Evolutionary conservation across 305 asterid species (phyloP), one percentile per base, ranked within the genome.

Genomic region (Fraxinus platypoda): DNA sequence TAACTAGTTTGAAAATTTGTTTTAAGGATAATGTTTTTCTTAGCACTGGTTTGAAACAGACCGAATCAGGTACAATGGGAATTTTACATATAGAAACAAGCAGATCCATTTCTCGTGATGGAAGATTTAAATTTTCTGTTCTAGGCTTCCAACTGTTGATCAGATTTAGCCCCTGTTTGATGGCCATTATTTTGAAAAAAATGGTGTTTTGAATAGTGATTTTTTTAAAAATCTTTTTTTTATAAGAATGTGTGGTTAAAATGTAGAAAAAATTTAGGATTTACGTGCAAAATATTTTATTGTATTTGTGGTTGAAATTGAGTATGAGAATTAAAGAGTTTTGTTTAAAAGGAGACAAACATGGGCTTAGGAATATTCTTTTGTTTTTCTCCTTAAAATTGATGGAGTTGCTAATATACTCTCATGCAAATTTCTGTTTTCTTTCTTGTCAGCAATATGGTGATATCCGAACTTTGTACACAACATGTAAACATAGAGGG

Each of bases 401-500:
- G 75, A 54, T 38, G 37, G 34, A 70, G 75, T n/a, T 41, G 23
- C 81, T 77, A 57, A 37, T 33, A 8, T 17, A 72, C 37, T 26
- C 81, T 71, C 25, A 2, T 73, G 76, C 31, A 19, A 25, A 28
- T 82, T 78, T 75, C 75, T 62, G 21, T 21, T 81, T 80, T 74
- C 37, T n/a, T 80, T 43, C 64, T 78, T 82, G 83, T 34, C 85
- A 94, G 98, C 92, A 88, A 82, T 86, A 82, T 83, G 98, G 98
- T 79, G 97, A 87, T 87, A 90, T 94, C 88, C 87, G 93, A 84
- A 83, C 90, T 34, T 66, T 94, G 85, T 91, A 94, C 87, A 92
- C 96, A 26, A 86, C 96, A 28, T 91, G 96, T 83, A 94, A 94
- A 82, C 93, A 90, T 84, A 86, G 96, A 89, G 98, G 98, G 62